Evolutionary conservation across 441 rosid genomes (phyloP), one percentile per base, ranked within the genome.

Genomic region (Sinapis alba): DNA sequence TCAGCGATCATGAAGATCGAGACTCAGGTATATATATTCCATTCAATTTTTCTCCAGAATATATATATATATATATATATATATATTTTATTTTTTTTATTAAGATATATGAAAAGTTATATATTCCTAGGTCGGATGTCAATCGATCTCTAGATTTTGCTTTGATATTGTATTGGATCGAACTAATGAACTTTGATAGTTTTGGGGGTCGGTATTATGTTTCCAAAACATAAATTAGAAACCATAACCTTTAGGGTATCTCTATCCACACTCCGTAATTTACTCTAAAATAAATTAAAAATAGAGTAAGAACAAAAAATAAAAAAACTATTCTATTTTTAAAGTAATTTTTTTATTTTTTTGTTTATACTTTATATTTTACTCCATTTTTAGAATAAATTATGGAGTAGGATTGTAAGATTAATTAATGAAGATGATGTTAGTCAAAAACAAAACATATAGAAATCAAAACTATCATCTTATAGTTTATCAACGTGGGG

Each of bases 1-100:
- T 66, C 66, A 1, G 65, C 88, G 3, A 77, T 59, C 19, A 51
- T 90, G 15, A 80, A 81, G 20, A 74, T 84, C 0, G 75, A 84
- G 47, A 69, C 86, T 63, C 69, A 66, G 79, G 82, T 79, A 59
- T 5, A 38, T 7, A 2, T 34, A 6, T 18, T 66, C 38, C n/a
- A 5, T 2, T 20, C 65, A 3, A 1, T 8, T 59, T 28, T n/a
- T 23, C 24, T 56, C 32, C 1, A 13, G 16, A 5, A 6, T 23
- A 11, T 11, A 3, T 54, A 10, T 1, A n/a, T n/a, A n/a, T n/a
- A n/a, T n/a, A n/a, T n/a, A n/a, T n/a, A n/a, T n/a, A n/a, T n/a
- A n/a, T n/a, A n/a, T n/a, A n/a, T 18, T 23, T 56, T 11, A 4
- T 6, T 21, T 41, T 65, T 3, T 4, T n/a, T 11, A 20, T 51